Conservation (phyloP, 805 yeast genomes). For the Lipomyces chichibuensis region DNA sequence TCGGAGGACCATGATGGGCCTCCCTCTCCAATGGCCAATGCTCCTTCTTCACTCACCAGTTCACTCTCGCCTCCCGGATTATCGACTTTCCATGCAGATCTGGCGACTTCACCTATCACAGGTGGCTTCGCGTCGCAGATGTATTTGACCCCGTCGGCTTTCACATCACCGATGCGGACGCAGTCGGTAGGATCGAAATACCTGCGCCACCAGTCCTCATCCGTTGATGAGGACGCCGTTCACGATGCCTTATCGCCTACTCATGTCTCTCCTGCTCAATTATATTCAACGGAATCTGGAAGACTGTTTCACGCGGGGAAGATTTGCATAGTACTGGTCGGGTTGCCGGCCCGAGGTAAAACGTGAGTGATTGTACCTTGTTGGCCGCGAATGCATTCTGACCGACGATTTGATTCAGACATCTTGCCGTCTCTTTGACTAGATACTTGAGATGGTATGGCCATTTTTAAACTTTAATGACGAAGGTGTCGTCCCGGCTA, state of each 20-base stretch:
- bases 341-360: slow-evolving; percentile 94
- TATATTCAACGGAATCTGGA: slow-evolving; percentile 91
- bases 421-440: slow-evolving; percentile 85
- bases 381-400: too few relatives aligned
- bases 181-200: slow-evolving; percentile 24
- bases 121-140: slow-evolving; percentile 19
- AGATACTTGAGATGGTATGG: slow-evolving; percentile 76
- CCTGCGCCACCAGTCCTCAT: slow-evolving; percentile 19
- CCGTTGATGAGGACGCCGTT: slow-evolving; percentile 57
- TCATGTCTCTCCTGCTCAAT: slow-evolving; percentile 86
- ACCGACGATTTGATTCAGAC: slow-evolving; percentile 40
- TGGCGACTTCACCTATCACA: slow-evolving; percentile 35
- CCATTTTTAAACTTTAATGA: background rate
- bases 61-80: slow-evolving; percentile 27
- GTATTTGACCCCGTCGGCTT: slow-evolving; percentile 3
- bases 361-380: slow-evolving; percentile 48
- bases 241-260: slow-evolving; percentile 64
- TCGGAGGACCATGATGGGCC: slow-evolving; percentile 8
- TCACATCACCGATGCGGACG: slow-evolving; percentile 4
- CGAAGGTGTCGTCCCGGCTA: background rate
- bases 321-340: slow-evolving; percentile 83
- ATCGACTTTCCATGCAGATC: slow-evolving; percentile 34
- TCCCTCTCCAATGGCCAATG: slow-evolving; percentile 3
- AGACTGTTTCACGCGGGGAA: slow-evolving; percentile 94
- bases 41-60: background rate